Base-by-base conservation (phyloP, 441 rosid species). In the Pelargonium australe region DNA sequence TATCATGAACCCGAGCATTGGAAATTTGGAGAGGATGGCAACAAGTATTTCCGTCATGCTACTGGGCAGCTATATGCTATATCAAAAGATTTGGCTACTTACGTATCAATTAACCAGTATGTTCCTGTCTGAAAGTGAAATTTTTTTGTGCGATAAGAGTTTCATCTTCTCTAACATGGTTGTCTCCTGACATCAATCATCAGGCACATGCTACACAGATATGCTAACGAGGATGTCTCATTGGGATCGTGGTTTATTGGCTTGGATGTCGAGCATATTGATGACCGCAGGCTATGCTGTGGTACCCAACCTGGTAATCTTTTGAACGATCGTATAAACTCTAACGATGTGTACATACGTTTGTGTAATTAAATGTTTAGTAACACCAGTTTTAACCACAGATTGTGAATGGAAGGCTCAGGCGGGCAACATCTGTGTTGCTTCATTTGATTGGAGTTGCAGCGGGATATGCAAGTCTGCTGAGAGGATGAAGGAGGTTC, bases 331-430 rank as follows among this genome's bases (percentile, higher is more conserved):
- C 25, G 25, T 23, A 23, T 0, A 23, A 23, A 23, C 25, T 23
- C 25, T 23, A 23, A 23, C 25, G 2, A 23, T 23, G 25, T 23
- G 25, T 23, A 23, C 25, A 2, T 93, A 86, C 61, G 57, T 19
- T 25, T 8, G 3, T 47, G 13, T 0, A 41, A 41, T 4, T 41
- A 1, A 47, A 9, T 47, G 53, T 10, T 9, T 7, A n/a, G n/a
- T 45, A 45, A 45, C 10, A 45, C n/a, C n/a, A n/a, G n/a, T 73
- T 23, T 65, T 9, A 6, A 63, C 0, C 63, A 73, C 80, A 94
- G 99, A 94, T 80, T 94, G 96, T 70, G 90, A 89, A 82, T 91
- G 97, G 99, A 94, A 91, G 80, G 96, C 97, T 41, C 89, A 91
- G 85, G 96, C 99, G 0, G 96, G 97, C 0, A 85, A 86, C 60